phyloP scores from a whole-genome alignment of 73 alveolate species.

The Paramecium primaurelia region DNA sequence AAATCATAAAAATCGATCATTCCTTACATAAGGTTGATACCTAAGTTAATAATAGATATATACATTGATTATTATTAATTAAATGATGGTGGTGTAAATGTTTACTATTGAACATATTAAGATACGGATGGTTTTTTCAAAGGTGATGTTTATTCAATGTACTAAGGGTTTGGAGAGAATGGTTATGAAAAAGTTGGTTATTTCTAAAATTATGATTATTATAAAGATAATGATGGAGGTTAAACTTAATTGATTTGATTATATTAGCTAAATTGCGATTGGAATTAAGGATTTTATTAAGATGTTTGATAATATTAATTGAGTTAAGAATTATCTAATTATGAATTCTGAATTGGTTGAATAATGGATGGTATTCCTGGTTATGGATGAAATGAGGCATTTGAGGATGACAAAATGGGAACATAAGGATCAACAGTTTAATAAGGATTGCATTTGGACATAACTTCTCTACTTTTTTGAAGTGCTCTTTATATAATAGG shows the following conservation, averaged over 20 bases:
- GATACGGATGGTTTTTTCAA: background rate
- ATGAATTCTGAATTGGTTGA: background rate
- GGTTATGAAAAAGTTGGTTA: background rate
- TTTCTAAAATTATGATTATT: background rate
- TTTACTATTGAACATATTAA: background rate
- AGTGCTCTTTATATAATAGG: conserved; percentile 12
- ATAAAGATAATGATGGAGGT: background rate
- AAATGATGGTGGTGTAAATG: background rate
- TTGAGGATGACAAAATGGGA: background rate
- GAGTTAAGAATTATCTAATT: background rate
- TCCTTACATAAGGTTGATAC: background rate
- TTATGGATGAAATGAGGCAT: background rate
- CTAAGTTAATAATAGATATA: background rate
- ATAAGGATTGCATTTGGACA: conserved; percentile 27
- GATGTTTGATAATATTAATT: background rate
- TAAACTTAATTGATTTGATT: background rate
- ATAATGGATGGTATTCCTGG: background rate
- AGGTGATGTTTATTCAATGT: background rate
- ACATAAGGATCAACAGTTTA: background rate
- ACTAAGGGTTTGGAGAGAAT: background rate
- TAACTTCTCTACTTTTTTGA: conserved; percentile 24
- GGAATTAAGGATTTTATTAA: background rate
- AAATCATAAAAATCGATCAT: background rate
- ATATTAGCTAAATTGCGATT: background rate
- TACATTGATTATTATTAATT: background rate